Conservation (phyloP, 192 early-diverging fungal genomes). For the Backusella mclennaniae region DNA sequence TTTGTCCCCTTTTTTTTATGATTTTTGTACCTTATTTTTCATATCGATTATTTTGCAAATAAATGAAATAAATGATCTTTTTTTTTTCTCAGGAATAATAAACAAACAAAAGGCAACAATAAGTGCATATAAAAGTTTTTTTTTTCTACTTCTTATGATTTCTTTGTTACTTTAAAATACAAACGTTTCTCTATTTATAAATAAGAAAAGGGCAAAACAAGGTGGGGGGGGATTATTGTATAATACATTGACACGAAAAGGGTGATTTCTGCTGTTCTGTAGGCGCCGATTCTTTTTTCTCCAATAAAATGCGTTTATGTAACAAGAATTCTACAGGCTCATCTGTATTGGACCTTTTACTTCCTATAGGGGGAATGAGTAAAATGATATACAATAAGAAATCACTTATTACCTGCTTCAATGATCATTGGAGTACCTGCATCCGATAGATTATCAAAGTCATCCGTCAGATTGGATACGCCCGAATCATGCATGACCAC, state of each 20-base stretch:
- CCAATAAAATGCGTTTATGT: slow-evolving; percentile 1
- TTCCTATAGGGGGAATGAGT: neutral
- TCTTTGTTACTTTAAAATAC: slow-evolving; percentile 3
- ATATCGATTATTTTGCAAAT: neutral
- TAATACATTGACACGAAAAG: slow-evolving; percentile 25
- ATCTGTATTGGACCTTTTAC: slow-evolving; percentile 1
- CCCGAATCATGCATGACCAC: slow-evolving; percentile 8
- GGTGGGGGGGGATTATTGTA: neutral
- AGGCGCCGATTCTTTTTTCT: neutral
- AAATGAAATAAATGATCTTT: neutral
- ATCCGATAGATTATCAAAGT: slow-evolving; percentile 13
- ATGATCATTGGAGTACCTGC: slow-evolving; percentile 4
- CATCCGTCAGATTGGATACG: slow-evolving; percentile 9
- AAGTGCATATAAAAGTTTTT: neutral
- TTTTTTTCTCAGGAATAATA: neutral
- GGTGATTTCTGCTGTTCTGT: neutral
- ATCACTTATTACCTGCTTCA: neutral
- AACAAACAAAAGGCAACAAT: neutral
- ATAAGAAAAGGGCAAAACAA: neutral
- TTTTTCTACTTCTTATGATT: neutral
- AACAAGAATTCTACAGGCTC: neutral
- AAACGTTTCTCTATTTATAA: neutral
- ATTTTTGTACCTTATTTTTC: neutral
- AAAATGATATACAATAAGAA: neutral
- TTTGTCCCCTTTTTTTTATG: neutral